A percentile compares a stretch with the other conserved stretches of the same genome.
phyloP scores from a whole-genome alignment of 108 stramenopile species.

The Asterionellopsis glacialis region DNA sequence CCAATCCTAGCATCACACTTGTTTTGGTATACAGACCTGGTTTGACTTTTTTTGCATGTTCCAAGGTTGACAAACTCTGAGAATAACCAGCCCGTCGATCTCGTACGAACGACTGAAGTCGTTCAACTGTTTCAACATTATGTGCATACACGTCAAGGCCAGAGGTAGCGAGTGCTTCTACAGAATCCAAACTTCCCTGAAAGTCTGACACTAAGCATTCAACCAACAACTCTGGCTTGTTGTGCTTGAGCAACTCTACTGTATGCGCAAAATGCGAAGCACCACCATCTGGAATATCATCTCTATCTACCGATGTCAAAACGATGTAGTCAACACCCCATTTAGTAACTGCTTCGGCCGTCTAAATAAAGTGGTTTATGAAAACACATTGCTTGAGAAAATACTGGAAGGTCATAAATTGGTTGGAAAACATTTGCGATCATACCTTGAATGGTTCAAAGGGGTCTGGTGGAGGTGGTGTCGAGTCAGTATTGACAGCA shows the following conservation, averaged over 20 bases:
- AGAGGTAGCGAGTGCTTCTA: constrained; percentile 81
- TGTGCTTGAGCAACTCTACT: constrained; percentile 88
- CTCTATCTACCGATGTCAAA: constrained; percentile 92
- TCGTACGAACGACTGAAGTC: constrained; percentile 55
- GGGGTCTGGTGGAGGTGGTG: constrained; percentile 93
- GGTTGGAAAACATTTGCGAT: neutral
- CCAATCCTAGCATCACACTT: constrained; percentile 96
- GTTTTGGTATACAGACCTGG: constrained; percentile 91
- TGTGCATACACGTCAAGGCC: constrained; percentile 99
- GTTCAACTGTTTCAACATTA: constrained; percentile 97
- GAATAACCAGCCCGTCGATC: constrained; percentile 91
- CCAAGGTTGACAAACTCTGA: constrained; percentile 86
- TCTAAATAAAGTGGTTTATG: constrained; percentile 16
- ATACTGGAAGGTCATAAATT: neutral
- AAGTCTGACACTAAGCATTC: constrained; percentile 98
- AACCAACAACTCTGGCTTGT: constrained; percentile 88
- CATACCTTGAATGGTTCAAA: constrained; percentile 90
- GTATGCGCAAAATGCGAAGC: constrained; percentile 91
- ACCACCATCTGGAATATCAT: constrained; percentile 96
- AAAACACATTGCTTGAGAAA: neutral
- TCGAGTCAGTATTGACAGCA: constrained; percentile 88
- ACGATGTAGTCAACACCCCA: constrained; percentile 99
- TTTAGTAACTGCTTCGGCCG: constrained; percentile 84
- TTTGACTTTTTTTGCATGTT: constrained; percentile 80
- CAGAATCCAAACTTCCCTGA: constrained; percentile 70